Evolutionary conservation across 176 grass and related monocot species (phyloP).

Genomic region (Miscanthus lutarioriparius): DNA sequence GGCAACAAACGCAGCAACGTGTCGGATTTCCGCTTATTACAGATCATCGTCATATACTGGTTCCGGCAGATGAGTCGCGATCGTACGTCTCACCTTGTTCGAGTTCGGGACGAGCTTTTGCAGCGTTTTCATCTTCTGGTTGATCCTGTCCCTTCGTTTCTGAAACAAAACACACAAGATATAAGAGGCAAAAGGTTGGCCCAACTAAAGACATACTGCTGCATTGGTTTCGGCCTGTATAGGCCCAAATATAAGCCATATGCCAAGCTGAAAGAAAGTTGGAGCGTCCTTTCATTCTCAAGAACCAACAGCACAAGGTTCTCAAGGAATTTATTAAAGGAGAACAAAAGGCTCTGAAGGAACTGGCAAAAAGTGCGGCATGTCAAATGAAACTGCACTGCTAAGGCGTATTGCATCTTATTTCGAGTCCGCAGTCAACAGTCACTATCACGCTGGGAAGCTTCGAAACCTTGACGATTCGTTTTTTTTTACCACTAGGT

Average conservation of each 20-base stretch:
- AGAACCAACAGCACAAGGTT: not conserved
- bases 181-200: not conserved
- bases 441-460: not conserved
- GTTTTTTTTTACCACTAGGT: not conserved
- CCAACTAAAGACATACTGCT: not conserved
- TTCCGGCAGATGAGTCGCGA: not conserved
- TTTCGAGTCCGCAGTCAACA: not conserved
- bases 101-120: constrained; percentile 95
- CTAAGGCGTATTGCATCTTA: not conserved
- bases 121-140: constrained; percentile 90
- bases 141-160: constrained; percentile 98
- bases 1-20: not conserved
- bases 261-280: not conserved
- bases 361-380: not conserved
- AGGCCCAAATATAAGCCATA: not conserved
- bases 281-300: not conserved
- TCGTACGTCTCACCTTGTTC: constrained; percentile 62
- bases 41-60: not conserved
- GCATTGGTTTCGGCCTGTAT: not conserved
- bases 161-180: constrained; percentile 27
- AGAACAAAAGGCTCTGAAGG: not conserved
- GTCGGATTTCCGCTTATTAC: not conserved
- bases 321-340: not conserved
- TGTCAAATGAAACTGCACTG: not conserved
- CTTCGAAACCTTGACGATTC: not conserved